Evolutionary conservation across 2,329 filamentous ascomycete genomes (phyloP), one percentile per base, ranked within the genome.

Genomic region (Calycina marina): DNA sequence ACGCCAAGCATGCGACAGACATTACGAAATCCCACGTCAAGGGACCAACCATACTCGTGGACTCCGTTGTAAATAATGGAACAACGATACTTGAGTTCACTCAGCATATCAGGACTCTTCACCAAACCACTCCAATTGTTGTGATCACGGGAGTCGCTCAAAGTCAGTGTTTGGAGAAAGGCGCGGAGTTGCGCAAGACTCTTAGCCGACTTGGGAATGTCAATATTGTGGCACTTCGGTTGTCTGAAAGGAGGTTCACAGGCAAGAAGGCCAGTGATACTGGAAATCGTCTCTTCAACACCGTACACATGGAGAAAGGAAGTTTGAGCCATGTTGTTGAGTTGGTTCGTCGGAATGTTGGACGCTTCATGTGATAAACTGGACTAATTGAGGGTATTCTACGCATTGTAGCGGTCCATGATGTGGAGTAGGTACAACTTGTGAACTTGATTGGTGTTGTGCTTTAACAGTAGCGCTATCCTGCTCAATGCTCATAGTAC

Each of bases 41-140:
- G 1, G 50, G 44, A 2, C 47, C 53, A 27, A 30, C 36, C 10
- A 41, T 77, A 1, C 47, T 77, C 3, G 68, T 75, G 1, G 72
- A 76, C 44, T 70, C 65, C 0, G 69, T 76, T 1, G 50, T 76
- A n/a, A 73, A 77, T 39, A 70, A 45, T 17, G 69, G 72, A 4
- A 59, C 58, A 31, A 60, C 63, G 0, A 44, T 71, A 4, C 36
- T 61, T 1, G 45, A 62, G 2, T 72, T 70, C 41, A 51, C 70
- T 11, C 18, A 56, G 15, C 58, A 54, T 13, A 51, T 75, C n/a
- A 60, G 62, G 4, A 39, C 34, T 0, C 29, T 66, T 0, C 14
- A 59, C 34, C 17, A 46, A 0, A 41, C 37, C 4, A 48, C 68
- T 22, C 54, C 51, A n/a, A 62, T 77, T 28, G 54, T 72, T 1